Percentiles rank a stretch among this genome's conserved stretches.
Evolutionary conservation across 331 rosid genomes (phyloP).

Genomic region (Spiraea crenata): DNA sequence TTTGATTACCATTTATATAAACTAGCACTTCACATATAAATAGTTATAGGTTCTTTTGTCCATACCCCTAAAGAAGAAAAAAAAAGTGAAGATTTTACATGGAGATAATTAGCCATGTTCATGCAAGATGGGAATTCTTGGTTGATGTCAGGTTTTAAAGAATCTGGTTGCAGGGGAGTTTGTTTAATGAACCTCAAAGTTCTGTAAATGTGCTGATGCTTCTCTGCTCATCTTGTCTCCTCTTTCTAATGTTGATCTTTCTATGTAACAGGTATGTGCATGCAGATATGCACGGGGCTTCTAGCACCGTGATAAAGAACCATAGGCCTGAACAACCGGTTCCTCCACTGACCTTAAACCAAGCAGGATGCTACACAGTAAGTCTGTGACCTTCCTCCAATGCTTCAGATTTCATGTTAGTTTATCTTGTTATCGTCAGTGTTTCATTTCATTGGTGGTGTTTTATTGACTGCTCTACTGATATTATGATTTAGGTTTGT

Average conservation of each 20-base stretch:
- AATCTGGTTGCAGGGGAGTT: constrained; percentile 8
- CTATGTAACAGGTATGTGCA: constrained; percentile 73
- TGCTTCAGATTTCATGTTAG: constrained; percentile 20
- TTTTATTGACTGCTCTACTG: constrained; percentile 9
- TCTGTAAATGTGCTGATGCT: neutral
- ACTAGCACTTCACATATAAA: neutral
- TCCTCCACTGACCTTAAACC: constrained; percentile 90
- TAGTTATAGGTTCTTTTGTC: neutral
- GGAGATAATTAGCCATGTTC: neutral
- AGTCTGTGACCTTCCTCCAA: constrained; percentile 26
- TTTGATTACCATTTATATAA: neutral
- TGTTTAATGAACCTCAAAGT: neutral
- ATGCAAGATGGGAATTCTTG: neutral
- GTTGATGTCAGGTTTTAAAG: neutral
- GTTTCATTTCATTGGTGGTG: constrained; percentile 21
- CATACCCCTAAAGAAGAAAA: neutral
- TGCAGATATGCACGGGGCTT: constrained; percentile 98
- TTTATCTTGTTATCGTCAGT: constrained; percentile 28
- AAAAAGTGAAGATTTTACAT: neutral
- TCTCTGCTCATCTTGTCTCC: neutral
- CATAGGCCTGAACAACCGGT: constrained; percentile 85
- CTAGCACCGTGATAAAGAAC: constrained; percentile 88
- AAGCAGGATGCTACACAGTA: constrained; percentile 98
- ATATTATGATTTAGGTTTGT: constrained; percentile 69
- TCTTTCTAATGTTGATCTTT: constrained; percentile 35